Percentiles rank a stretch among this genome's conserved stretches.
Evolutionary conservation across 164 flowering plant genomes (phyloP).

Genomic region (Saururus chinensis): DNA sequence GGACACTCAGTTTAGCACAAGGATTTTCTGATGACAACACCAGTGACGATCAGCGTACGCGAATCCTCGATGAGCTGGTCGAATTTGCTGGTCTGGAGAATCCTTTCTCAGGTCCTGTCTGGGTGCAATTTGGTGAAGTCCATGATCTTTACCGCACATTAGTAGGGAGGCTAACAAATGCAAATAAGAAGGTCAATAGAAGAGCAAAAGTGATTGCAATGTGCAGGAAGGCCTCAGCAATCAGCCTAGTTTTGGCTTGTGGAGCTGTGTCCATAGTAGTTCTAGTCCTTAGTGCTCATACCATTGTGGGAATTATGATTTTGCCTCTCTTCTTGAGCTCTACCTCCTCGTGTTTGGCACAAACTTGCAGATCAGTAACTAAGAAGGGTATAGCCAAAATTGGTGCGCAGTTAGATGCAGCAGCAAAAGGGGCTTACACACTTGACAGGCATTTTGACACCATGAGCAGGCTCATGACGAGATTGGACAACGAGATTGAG

Average conservation of each 20-base stretch:
- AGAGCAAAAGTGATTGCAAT: slow-evolving; percentile 17
- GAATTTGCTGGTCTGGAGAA: slow-evolving; percentile 27
- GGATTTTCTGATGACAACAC: slow-evolving; percentile 11
- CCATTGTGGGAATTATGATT: slow-evolving; percentile 41
- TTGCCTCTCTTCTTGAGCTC: slow-evolving; percentile 30
- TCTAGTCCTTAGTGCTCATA: slow-evolving; percentile 35
- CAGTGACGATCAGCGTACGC: not conserved
- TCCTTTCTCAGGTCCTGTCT: slow-evolving; percentile 29
- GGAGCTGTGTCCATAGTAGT: slow-evolving; percentile 23
- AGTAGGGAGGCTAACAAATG: slow-evolving; percentile 22
- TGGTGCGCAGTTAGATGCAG: slow-evolving; percentile 46
- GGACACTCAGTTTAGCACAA: slow-evolving; percentile 21
- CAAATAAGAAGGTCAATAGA: slow-evolving; percentile 21
- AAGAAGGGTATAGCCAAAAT: slow-evolving; percentile 8
- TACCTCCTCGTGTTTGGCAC: slow-evolving; percentile 7
- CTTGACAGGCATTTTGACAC: slow-evolving; percentile 64
- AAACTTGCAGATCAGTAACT: slow-evolving; percentile 3
- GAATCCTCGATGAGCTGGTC: slow-evolving; percentile 8
- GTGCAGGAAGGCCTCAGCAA: slow-evolving; percentile 27
- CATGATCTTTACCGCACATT: slow-evolving; percentile 23
- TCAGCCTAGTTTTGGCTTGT: slow-evolving; percentile 24
- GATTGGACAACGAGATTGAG: slow-evolving; percentile 57
- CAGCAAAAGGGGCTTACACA: slow-evolving; percentile 59
- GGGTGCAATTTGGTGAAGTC: slow-evolving; percentile 16
- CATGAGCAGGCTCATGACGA: slow-evolving; percentile 39